Percentiles rank a stretch among this genome's conserved stretches.
phyloP scores from a whole-genome alignment of 106 monocot species.

The Hemerocallis citrina region DNA sequence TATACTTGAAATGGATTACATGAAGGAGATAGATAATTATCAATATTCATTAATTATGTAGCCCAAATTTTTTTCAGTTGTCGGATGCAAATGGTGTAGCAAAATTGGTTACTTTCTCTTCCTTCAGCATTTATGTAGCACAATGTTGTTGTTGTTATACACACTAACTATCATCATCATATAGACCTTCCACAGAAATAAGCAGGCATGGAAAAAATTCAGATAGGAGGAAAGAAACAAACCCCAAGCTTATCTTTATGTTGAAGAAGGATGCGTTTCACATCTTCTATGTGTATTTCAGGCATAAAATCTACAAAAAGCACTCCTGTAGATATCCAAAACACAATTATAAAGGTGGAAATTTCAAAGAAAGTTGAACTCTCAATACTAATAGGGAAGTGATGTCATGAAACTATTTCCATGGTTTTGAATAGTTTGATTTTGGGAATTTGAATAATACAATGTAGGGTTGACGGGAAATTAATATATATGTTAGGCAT shows the following conservation, averaged over 20 bases:
- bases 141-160: neutral
- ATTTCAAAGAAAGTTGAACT: neutral
- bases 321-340: conserved; percentile 42
- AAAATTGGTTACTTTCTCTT: neutral
- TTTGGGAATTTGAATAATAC: no score
- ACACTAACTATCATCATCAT: neutral
- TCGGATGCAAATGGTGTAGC: neutral
- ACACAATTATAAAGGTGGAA: neutral
- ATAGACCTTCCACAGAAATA: neutral
- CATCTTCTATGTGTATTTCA: conserved; percentile 76
- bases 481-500: no score
- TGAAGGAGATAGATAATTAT: neutral
- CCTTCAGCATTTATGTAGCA: neutral
- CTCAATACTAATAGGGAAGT: neutral
- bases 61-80: neutral
- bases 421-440: no score
- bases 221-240: neutral
- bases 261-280: conserved; percentile 50
- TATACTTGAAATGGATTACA: no score
- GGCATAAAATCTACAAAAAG: conserved; percentile 77
- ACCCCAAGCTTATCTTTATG: conserved; percentile 65
- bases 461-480: no score
- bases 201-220: neutral
- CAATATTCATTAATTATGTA: neutral
- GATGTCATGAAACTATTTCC: no score